These are phyloP conservation scores for Keqinozyma sinolaborantium DNA, from an alignment of 1,139 yeast species.

Conservation along the genomic window DNA sequence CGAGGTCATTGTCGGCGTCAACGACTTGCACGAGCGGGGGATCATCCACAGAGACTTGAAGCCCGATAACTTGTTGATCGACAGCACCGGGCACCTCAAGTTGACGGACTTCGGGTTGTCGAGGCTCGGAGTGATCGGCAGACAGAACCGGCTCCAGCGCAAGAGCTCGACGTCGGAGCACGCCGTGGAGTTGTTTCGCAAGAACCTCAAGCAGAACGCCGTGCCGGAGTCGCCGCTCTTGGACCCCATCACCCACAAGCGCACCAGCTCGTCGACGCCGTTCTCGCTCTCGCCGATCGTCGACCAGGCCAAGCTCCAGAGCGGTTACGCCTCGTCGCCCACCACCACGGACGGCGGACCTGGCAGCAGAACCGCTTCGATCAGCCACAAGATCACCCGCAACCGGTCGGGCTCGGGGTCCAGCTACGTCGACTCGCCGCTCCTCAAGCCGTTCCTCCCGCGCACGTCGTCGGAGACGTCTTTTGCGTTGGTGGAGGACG, in stretches of 20 bases:
- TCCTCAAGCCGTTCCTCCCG: constrained; percentile 43
- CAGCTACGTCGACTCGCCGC: constrained; percentile 47
- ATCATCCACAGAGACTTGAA: constrained; percentile 93
- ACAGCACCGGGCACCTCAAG: constrained; percentile 82
- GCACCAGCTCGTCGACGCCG: constrained; percentile 42
- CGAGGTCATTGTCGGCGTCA: constrained; percentile 87
- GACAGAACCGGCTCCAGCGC: constrained; percentile 54
- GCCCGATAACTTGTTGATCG: constrained; percentile 91
- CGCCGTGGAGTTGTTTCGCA: constrained; percentile 40
- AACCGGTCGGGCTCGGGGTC: constrained; percentile 21
- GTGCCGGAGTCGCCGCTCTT: constrained; percentile 11
- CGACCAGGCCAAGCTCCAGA: constrained; percentile 24
- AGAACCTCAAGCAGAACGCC: constrained; percentile 19
- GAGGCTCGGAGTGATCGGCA: constrained; percentile 80
- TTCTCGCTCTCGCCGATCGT: constrained; percentile 46
- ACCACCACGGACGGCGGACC: constrained; percentile 6
- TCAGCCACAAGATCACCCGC: constrained; percentile 3
- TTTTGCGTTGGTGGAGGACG: constrained; percentile 52
- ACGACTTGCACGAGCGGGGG: constrained; percentile 82
- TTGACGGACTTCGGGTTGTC: constrained; percentile 94
- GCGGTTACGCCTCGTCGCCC: constrained; percentile 6
- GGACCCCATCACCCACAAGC: constrained; percentile 18
- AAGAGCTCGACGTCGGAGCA: constrained; percentile 46
- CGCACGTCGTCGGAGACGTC: constrained; percentile 55
- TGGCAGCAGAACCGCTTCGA: constrained; percentile 9